Evolutionary conservation across 2,329 filamentous ascomycete genomes (phyloP), one percentile per base, ranked within the genome.

Genomic region (Kalmusia sp.): DNA sequence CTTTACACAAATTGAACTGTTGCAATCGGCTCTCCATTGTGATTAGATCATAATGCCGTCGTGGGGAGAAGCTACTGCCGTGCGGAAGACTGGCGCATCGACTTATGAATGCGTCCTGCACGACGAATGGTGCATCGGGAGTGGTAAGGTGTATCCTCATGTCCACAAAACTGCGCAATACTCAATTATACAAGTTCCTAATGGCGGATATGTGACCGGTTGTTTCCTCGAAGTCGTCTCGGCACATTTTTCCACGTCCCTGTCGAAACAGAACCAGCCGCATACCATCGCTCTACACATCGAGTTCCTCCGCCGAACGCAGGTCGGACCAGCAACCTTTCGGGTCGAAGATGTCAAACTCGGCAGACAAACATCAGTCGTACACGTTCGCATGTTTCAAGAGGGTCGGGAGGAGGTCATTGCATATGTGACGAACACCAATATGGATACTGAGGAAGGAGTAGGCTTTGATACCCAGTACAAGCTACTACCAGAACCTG

Each of bases 181-280:
- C 37, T 38, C 41, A 43, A 50, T 51, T 54, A 56, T 48, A 39
- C 30, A 64, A 87, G 88, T 91, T 11, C 87, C 88, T 5, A 87
- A 91, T 70, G 88, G 88, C 47, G 88, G 88, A 52, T 89, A 87
- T 63, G 84, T 89, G 14, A 87, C 87, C 8, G 80, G 85, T 0
- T 79, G 83, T 43, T 80, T 91, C 56, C 79, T 88, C 56, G 79
- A 80, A 49, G 83, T 86, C 15, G 84, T 84, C 21, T 73, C 76
- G 8, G 79, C 76, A 2, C 87, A 90, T 71, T 87, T 88, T 75
- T 71, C 59, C 22, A 82, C 79, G 6, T 82, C 85, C 5, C 81
- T 87, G 17, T 74, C 79, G 54, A 77, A 81, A 45, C 83, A 82
- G 45, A 81, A 84, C 53, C 84, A 86, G 69, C 84, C 86, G 1